A percentile compares a stretch with the other conserved stretches of the same genome.
These are phyloP conservation scores for Dryas drummondii DNA, from an alignment of 306 rosid species.

Conservation along the genomic window DNA sequence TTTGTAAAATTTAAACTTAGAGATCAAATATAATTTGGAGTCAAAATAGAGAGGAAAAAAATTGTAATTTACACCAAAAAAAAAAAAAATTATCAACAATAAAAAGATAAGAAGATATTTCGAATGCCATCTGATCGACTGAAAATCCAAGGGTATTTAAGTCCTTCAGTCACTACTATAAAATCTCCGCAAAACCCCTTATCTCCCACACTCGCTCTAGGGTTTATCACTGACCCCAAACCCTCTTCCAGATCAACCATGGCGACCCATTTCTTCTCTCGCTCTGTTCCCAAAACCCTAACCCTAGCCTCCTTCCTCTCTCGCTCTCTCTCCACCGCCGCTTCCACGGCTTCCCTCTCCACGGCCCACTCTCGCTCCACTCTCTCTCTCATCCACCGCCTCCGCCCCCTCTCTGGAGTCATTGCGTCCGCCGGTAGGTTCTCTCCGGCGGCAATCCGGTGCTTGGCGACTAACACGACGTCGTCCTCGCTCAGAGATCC, in stretches of 20 bases:
- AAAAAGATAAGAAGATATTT: not conserved
- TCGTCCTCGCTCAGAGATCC: constrained; percentile 89
- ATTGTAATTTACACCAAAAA: not conserved
- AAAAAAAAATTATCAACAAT: not conserved
- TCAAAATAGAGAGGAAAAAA: too few species aligned
- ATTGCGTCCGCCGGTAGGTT: constrained; percentile 19
- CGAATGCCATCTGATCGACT: not conserved
- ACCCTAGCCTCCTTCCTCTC: constrained; percentile 43
- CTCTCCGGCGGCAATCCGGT: constrained; percentile 27
- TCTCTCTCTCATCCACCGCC: constrained; percentile 49
- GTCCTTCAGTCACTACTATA: not conserved
- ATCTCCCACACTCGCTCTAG: constrained; percentile 14
- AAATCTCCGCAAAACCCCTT: constrained; percentile 2
- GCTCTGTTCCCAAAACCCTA: constrained; percentile 58
- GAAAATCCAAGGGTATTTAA: not conserved
- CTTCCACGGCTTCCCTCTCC: constrained; percentile 30
- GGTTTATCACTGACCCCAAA: constrained; percentile 29
- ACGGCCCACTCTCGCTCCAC: constrained; percentile 32
- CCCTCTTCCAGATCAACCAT: constrained; percentile 28
- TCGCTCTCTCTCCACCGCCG: constrained; percentile 51
- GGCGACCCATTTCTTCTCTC: constrained; percentile 61
- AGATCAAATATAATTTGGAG: too few species aligned
- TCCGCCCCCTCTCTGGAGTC: constrained; percentile 63
- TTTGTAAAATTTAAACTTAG: too few species aligned
- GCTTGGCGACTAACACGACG: constrained; percentile 70